A percentile compares a stretch with the other conserved stretches of the same genome.
Evolutionary conservation across 139 green algal species (phyloP).

Genomic region (Desmodesmus armatus): DNA sequence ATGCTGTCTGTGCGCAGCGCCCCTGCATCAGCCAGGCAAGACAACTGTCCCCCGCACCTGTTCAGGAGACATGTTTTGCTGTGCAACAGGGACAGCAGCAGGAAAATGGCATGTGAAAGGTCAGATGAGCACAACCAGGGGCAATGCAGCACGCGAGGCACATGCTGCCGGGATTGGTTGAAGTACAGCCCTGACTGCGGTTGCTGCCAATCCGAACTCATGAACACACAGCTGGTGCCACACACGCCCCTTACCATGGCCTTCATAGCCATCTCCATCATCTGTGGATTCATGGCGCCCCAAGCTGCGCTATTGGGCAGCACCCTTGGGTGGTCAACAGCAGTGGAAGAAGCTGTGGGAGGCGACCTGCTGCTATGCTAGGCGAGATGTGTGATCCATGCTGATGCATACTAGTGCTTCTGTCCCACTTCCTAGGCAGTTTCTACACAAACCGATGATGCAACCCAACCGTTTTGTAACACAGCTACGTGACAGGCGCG

Average conservation of each 20-base stretch:
- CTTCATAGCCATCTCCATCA: conserved; percentile 43
- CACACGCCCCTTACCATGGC: conserved; percentile 10
- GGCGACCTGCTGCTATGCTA: no score
- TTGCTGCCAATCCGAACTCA: not conserved
- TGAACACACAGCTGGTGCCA: not conserved
- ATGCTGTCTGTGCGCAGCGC: no score
- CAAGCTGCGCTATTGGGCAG: not conserved
- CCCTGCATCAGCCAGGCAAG: no score
- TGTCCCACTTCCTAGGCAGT: no score
- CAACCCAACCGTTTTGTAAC: not conserved
- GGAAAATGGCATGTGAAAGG: not conserved
- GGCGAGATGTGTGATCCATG: no score
- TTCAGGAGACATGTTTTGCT: conserved; percentile 37
- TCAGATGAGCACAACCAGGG: not conserved
- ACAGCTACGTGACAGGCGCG: no score
- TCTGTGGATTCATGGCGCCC: conserved; percentile 14
- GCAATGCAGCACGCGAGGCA: not conserved
- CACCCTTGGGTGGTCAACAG: not conserved
- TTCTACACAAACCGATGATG: not conserved
- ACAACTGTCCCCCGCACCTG: not conserved
- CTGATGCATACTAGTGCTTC: no score
- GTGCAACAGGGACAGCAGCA: not conserved
- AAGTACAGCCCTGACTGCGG: not conserved
- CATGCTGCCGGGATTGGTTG: not conserved
- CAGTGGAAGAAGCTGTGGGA: no score